Conservation (phyloP, 257 asterid genomes). For the Cinchona pubescens region DNA sequence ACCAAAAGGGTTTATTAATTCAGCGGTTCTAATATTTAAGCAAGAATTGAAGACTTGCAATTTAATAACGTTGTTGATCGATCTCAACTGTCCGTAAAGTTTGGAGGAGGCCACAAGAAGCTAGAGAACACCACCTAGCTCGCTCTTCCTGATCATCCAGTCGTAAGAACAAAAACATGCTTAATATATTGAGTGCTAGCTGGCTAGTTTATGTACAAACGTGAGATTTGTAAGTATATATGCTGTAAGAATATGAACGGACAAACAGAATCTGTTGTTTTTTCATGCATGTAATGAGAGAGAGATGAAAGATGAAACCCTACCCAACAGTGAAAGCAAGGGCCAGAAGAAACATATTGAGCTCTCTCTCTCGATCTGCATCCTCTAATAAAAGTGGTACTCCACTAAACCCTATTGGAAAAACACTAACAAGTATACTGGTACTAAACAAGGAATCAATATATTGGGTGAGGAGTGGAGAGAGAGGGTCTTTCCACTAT, state of each 20-base stretch:
- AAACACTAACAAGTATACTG: neutral
- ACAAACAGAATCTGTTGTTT: neutral
- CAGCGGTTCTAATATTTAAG: no score
- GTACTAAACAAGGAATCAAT: neutral
- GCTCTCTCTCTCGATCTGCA: neutral
- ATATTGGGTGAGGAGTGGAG: neutral
- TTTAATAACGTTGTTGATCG: no score
- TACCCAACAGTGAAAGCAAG: neutral
- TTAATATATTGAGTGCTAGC: no score
- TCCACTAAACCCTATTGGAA: neutral
- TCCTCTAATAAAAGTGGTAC: neutral
- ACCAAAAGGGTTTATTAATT: no score
- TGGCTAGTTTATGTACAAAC: neutral
- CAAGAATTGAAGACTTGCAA: no score
- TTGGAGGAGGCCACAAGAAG: neutral
- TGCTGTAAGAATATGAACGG: neutral
- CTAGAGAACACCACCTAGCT: neutral
- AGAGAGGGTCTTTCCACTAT: neutral
- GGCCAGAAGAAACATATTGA: neutral
- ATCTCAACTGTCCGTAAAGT: neutral
- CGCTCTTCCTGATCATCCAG: no score
- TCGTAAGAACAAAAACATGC: neutral
- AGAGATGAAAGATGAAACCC: neutral
- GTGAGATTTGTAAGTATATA: neutral
- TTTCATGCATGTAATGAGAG: conserved; percentile 11